Evolutionary conservation across 2,329 filamentous ascomycete species (phyloP), one percentile per base, ranked within the genome.

Genomic region (Rugonectria rugulosa): DNA sequence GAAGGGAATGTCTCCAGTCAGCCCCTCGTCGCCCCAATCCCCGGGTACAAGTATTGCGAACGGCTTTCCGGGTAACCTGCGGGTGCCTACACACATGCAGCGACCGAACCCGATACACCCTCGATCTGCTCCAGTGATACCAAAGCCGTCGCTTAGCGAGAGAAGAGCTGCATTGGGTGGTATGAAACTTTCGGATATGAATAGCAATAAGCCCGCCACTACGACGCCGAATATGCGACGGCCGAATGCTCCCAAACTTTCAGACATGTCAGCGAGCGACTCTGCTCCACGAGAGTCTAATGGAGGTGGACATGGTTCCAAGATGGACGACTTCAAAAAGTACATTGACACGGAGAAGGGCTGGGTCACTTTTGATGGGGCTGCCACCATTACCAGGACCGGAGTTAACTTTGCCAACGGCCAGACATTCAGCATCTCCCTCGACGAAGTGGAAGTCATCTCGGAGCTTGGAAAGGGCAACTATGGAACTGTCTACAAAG

Each of bases 401-500:
- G 95, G 95, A 21, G 93, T 99, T 59, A 89, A 98, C 69, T 99
- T 99, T 70, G 88, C 90, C 20, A 92, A 90, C 54, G 95, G 95
- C 3, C 89, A 88, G 49, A 92, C 88, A 15, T 98, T 99, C 75
- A 92, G 84, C 68, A 98, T 99, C 69, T 98, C 94, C 4, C 81
- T 99, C 36, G 94, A 99, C 69, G 94, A 99, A 73, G 90, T 99
- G 6, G 92, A 98, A 67, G 94, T 91, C 2, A 72, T 98, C 54
- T 92, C 94, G 59, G 95, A 99, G 77, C 79, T 99, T 11, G 95
- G 95, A 41, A 99, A 98, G 75, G 95, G 95, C 34, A 99, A 99
- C 72, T 99, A 99, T 68, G 95, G 95, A 57, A 98, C 94, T 2
- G 95, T 99, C 4, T 98, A 96, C 82, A 97, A 95, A 74, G 95